Evolutionary conservation across 768 basidiomycete genomes (phyloP).

Genomic region (Aureoboletus auriporus): DNA sequence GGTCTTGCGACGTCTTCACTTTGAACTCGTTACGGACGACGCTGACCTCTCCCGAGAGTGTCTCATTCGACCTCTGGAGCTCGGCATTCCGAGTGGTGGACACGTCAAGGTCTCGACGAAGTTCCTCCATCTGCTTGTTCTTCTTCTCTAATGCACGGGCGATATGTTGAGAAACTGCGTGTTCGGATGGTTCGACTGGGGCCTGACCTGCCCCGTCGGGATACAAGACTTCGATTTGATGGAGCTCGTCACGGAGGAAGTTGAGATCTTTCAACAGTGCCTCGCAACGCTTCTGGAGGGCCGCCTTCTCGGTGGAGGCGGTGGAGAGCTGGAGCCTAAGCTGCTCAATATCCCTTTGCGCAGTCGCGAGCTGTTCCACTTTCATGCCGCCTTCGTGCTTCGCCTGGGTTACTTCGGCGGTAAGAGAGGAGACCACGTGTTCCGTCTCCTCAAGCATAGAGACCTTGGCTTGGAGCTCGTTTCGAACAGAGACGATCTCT

Average conservation of each 20-base stretch:
- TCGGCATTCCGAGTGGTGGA: conserved; percentile 1
- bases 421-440: neutral
- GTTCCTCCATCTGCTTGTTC: neutral
- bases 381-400: neutral
- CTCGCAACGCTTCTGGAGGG: too few species aligned
- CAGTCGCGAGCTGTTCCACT: too few species aligned
- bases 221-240: neutral
- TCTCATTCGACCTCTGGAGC: conserved; percentile 3
- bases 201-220: neutral
- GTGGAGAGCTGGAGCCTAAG: too few species aligned
- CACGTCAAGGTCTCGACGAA: neutral
- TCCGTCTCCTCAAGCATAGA: conserved; percentile 3
- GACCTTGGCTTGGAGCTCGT: neutral
- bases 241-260: neutral
- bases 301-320: too few species aligned
- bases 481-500: neutral
- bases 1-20: conserved; percentile 1
- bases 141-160: neutral
- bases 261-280: neutral
- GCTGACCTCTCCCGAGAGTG: neutral
- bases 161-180: neutral
- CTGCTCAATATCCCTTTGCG: too few species aligned
- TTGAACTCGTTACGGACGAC: neutral
- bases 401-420: neutral
- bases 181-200: neutral